Conservation (phyloP, 2,329 filamentous ascomycete genomes). For the Chrysoporthe puriensis region DNA sequence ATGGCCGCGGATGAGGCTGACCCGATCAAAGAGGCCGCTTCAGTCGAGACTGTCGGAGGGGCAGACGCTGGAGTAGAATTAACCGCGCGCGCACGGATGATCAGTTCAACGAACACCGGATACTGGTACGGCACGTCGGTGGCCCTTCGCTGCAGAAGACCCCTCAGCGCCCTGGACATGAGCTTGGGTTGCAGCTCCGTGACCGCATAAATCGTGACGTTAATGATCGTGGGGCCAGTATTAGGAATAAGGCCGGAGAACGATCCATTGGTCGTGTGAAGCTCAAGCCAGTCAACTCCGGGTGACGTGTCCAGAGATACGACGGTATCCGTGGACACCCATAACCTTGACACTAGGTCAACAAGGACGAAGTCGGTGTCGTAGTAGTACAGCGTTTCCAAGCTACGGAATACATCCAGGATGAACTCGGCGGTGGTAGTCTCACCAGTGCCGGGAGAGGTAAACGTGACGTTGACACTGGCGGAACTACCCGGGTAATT, state of each 20-base stretch:
- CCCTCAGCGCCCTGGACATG: background rate
- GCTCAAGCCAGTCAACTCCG: background rate
- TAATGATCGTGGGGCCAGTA: background rate
- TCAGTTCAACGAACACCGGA: background rate
- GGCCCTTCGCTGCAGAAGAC: background rate
- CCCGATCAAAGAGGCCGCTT: too few species aligned
- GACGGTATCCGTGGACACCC: background rate
- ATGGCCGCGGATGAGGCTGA: too few species aligned
- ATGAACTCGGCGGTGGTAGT: background rate
- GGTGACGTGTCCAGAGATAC: background rate
- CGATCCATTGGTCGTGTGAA: background rate
- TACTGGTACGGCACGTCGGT: background rate
- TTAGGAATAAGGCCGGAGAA: background rate
- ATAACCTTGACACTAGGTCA: background rate
- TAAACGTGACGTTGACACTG: background rate
- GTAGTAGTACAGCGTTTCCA: background rate
- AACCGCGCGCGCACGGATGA: too few species aligned
- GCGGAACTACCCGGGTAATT: background rate
- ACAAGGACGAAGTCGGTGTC: background rate
- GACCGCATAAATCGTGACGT: background rate
- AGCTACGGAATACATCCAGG: background rate
- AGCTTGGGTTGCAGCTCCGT: background rate
- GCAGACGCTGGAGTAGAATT: too few species aligned
- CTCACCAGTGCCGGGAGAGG: background rate
- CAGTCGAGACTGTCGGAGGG: too few species aligned